Evolutionary conservation across 352 stramenopile genomes (phyloP).

Genomic region (Globisporangium uncinulatum): DNA sequence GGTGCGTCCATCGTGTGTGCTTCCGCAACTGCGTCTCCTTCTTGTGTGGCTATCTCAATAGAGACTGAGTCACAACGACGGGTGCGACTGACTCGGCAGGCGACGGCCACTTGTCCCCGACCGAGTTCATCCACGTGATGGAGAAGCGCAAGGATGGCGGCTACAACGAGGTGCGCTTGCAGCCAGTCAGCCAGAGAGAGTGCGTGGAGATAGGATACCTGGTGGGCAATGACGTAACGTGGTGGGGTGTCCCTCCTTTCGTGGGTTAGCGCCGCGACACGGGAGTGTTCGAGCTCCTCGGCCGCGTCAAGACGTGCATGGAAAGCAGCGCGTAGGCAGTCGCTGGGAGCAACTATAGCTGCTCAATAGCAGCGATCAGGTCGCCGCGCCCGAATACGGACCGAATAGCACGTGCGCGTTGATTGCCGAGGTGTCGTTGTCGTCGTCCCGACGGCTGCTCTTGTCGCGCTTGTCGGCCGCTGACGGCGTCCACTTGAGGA

Average conservation of each 20-base stretch:
- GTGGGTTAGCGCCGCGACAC: conserved; percentile 60
- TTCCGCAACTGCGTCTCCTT: no score
- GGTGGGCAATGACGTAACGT: neutral
- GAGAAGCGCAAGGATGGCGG: conserved; percentile 78
- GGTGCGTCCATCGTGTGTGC: conserved; percentile 21
- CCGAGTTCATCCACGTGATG: conserved; percentile 86
- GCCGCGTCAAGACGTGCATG: conserved; percentile 62
- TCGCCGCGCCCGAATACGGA: conserved; percentile 52
- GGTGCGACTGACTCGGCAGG: conserved; percentile 18
- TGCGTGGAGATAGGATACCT: no score
- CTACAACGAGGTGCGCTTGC: conserved; percentile 59
- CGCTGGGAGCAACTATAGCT: neutral
- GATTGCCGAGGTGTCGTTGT: conserved; percentile 45
- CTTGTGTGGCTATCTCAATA: no score
- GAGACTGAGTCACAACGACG: neutral
- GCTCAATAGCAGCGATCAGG: conserved; percentile 5
- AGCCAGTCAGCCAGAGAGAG: no score
- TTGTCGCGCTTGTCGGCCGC: conserved; percentile 26
- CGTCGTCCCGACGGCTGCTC: conserved; percentile 60
- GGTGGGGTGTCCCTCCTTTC: neutral
- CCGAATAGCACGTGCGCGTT: conserved; percentile 77
- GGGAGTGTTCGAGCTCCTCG: conserved; percentile 62
- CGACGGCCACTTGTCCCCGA: conserved; percentile 70
- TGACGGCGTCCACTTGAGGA: conserved; percentile 74
- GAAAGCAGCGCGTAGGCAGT: conserved; percentile 21